Evolutionary conservation across 345 rosid species (phyloP).

Genomic region (Eucalyptus pauciflora): DNA sequence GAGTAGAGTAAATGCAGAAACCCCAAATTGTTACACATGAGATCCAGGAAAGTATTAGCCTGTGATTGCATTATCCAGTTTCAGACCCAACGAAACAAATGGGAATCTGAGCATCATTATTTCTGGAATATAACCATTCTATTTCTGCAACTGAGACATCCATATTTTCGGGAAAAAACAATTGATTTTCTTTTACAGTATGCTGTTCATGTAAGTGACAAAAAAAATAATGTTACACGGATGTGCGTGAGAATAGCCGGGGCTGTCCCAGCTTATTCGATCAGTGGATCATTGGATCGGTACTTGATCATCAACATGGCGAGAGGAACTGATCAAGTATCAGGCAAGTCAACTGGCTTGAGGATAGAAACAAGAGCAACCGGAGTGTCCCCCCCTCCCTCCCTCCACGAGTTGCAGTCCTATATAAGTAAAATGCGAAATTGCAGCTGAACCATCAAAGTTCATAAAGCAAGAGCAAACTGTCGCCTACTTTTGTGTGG

Average conservation of each 20-base stretch:
- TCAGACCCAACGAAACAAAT: not conserved
- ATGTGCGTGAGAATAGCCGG: not conserved
- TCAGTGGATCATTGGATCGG: not conserved
- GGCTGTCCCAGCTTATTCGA: not conserved
- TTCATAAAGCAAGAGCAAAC: not conserved
- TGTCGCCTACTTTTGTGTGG: not conserved
- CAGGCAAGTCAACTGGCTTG: not conserved
- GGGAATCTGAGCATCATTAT: not conserved
- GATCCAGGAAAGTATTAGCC: not conserved
- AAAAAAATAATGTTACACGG: not conserved
- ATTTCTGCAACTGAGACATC: not conserved
- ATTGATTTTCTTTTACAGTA: not conserved
- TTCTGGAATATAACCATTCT: not conserved
- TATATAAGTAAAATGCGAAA: not conserved
- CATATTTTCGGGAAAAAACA: not conserved
- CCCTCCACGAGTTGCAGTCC: not conserved
- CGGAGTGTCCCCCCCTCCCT: not conserved
- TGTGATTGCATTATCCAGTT: not conserved
- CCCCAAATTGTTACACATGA: not conserved
- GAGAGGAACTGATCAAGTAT: not conserved
- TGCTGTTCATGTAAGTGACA: not conserved
- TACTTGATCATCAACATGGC: not conserved
- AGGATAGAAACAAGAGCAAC: not conserved
- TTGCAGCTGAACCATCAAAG: not conserved
- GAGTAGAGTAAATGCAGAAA: not conserved